Conservation (phyloP, 441 rosid genomes). For the Viola pubescens region DNA sequence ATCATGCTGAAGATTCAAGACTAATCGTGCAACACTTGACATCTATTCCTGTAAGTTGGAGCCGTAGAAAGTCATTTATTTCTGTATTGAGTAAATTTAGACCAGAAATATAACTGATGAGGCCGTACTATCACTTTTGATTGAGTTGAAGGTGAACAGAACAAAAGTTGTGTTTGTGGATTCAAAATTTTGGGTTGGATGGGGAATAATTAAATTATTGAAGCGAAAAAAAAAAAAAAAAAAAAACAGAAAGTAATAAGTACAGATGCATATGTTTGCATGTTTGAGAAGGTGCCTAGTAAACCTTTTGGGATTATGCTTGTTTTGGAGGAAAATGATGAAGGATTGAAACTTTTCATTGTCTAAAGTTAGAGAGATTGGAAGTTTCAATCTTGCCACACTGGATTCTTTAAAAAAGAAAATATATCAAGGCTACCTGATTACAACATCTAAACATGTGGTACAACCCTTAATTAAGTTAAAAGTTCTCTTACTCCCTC, state of each 20-base stretch:
- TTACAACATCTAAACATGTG: background rate
- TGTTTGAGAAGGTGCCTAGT: too few species aligned
- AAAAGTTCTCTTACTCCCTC: background rate
- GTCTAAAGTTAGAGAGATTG: too few species aligned
- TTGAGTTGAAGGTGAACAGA: background rate
- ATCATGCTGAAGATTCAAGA: conserved; percentile 78
- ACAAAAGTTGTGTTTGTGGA: background rate
- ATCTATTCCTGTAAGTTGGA: conserved; percentile 55
- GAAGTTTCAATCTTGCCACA: too few species aligned
- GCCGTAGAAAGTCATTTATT: background rate
- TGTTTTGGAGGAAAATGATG: background rate
- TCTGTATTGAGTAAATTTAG: background rate
- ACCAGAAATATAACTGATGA: background rate
- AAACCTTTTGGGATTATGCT: too few species aligned
- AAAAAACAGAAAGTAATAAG: too few species aligned
- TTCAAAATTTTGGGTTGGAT: conserved; percentile 2
- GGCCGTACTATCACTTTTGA: background rate
- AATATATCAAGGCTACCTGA: background rate
- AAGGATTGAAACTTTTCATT: too few species aligned
- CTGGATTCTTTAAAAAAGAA: background rate
- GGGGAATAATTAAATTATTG: background rate
- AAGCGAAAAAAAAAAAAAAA: background rate
- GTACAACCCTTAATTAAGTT: background rate
- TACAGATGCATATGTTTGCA: too few species aligned
- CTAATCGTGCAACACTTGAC: conserved; percentile 62